Evolutionary conservation across 116 monocot species (phyloP).

Genomic region (Dioscorea cayenensis): DNA sequence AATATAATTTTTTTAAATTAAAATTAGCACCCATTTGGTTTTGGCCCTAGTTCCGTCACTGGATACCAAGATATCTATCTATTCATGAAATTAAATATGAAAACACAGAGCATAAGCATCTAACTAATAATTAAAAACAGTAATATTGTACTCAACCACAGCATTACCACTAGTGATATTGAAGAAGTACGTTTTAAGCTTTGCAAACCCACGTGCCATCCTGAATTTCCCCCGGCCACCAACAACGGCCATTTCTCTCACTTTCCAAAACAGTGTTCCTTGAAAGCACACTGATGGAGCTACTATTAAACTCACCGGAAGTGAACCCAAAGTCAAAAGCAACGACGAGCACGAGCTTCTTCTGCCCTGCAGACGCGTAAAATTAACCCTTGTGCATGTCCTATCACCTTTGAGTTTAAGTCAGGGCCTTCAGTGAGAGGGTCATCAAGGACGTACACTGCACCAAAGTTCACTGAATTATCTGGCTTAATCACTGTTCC

Average conservation of each 20-base stretch:
- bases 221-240: slow-evolving; percentile 25
- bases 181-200: slow-evolving; percentile 7
- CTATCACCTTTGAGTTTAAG: slow-evolving; percentile 4
- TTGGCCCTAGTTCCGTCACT: too few relatives aligned
- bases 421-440: slow-evolving; percentile 16
- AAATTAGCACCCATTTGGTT: too few relatives aligned
- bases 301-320: slow-evolving; percentile 17
- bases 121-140: slow-evolving; percentile 6
- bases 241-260: slow-evolving; percentile 20
- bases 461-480: too few relatives aligned
- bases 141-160: slow-evolving; percentile 27
- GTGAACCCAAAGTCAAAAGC: slow-evolving; percentile 25
- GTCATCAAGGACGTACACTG: slow-evolving; percentile 11
- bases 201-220: slow-evolving; percentile 18
- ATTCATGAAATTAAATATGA: too few relatives aligned
- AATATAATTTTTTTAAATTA: too few relatives aligned
- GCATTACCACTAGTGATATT: slow-evolving; percentile 18
- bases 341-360: slow-evolving; percentile 2
- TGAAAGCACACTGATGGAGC: slow-evolving; percentile 23
- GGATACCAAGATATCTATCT: too few relatives aligned
- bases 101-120: background rate
- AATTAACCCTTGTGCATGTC: slow-evolving; percentile 25
- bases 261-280: slow-evolving; percentile 15
- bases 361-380: slow-evolving; percentile 5
- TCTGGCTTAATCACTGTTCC: too few relatives aligned